Percentiles rank a stretch among this genome's conserved stretches.
phyloP scores from a whole-genome alignment of 169 alveolate species.

The Eimeria maxima region DNA sequence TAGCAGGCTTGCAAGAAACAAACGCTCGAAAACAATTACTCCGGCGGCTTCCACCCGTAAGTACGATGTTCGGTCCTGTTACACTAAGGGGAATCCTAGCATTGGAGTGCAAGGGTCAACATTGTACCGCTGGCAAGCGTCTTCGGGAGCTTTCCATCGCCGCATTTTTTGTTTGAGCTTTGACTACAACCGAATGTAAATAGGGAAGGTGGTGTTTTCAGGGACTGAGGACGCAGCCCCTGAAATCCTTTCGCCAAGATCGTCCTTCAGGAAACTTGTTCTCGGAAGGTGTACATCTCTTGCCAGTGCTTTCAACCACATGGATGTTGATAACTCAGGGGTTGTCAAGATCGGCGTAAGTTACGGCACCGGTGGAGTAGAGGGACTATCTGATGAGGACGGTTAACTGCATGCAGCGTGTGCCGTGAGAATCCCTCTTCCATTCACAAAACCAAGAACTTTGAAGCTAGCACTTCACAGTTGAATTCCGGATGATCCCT shows the following conservation, averaged over 20 bases:
- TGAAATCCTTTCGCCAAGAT: slow-evolving; percentile 34
- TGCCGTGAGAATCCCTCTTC: not conserved
- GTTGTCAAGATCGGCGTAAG: slow-evolving; percentile 71
- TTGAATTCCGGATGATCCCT: not conserved
- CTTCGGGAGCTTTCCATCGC: not conserved
- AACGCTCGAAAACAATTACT: slow-evolving; percentile 36
- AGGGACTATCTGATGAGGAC: not conserved
- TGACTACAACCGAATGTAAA: not conserved
- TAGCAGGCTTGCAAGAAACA: slow-evolving; percentile 56
- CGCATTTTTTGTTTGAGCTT: not conserved
- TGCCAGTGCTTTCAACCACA: slow-evolving; percentile 81
- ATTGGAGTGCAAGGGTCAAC: not conserved
- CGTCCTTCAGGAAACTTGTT: slow-evolving; percentile 43
- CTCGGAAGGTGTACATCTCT: slow-evolving; percentile 68
- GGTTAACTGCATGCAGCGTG: not conserved
- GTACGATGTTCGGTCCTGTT: not conserved
- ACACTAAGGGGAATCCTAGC: not conserved
- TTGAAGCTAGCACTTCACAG: not conserved
- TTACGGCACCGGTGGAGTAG: not conserved
- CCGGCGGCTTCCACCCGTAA: slow-evolving; percentile 38
- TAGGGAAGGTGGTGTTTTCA: not conserved
- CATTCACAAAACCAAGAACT: not conserved
- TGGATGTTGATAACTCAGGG: slow-evolving; percentile 73
- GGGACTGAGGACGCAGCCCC: not conserved
- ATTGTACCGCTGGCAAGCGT: not conserved